phyloP scores from a whole-genome alignment of 2,329 filamentous ascomycete genomes.

The Cryphonectria nitschkei region DNA sequence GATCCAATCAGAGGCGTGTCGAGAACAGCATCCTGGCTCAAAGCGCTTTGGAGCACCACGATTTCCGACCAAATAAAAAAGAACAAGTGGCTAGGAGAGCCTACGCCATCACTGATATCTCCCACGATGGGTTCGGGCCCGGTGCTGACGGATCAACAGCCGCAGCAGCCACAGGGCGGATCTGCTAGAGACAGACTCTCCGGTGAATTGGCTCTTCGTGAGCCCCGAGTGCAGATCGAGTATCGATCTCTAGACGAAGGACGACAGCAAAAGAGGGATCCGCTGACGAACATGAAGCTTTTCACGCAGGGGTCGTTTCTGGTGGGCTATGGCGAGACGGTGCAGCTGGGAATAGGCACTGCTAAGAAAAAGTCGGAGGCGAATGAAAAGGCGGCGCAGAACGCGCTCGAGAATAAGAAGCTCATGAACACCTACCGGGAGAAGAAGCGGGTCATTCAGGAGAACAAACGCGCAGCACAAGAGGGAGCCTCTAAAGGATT shows the following conservation, averaged over 20 bases:
- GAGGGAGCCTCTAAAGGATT: constrained; percentile 22
- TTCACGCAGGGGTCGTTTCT: constrained; percentile 69
- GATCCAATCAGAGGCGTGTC: constrained; percentile 65
- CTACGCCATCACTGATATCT: constrained; percentile 16
- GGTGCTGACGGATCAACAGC: constrained; percentile 19
- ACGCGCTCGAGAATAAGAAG: constrained; percentile 69
- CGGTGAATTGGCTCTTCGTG: constrained; percentile 13
- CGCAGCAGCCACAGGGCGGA: constrained; percentile 18
- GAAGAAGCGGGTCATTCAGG: constrained; percentile 44
- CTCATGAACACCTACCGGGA: constrained; percentile 55
- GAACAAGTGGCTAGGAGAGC: constrained; percentile 24
- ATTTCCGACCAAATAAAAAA: constrained; percentile 58
- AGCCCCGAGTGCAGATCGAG: constrained; percentile 25
- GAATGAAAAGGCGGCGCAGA: constrained; percentile 65
- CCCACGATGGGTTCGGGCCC: constrained; percentile 23
- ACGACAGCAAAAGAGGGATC: constrained; percentile 55
- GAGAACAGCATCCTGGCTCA: constrained; percentile 71
- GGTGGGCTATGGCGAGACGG: constrained; percentile 69
- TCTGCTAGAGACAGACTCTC: constrained; percentile 56
- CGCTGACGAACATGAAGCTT: constrained; percentile 55
- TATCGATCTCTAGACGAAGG: constrained; percentile 35
- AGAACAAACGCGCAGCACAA: constrained; percentile 21
- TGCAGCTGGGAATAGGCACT: constrained; percentile 64
- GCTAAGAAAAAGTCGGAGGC: constrained; percentile 72
- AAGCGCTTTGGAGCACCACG: constrained; percentile 71